phyloP scores from a whole-genome alignment of 2,329 filamentous ascomycete species.

The Podosphaera xanthii region DNA sequence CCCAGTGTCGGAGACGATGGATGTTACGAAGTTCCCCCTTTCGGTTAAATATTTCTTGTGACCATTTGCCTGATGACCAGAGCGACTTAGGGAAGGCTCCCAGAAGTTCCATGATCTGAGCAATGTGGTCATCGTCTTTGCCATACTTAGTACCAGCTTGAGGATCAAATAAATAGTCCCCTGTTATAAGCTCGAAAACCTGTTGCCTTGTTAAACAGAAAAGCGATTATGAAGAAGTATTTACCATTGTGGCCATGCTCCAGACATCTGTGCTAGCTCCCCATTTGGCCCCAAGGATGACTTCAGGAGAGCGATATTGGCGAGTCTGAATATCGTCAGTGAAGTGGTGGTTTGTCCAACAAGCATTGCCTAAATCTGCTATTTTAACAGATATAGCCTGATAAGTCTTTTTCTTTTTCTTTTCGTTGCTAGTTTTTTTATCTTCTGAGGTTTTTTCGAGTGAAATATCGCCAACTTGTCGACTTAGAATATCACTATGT shows the following conservation, averaged over 20 bases:
- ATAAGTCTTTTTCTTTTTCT: conserved; percentile 24
- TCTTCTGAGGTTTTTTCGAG: conserved; percentile 58
- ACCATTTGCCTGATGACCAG: conserved; percentile 87
- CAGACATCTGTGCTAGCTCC: conserved; percentile 97
- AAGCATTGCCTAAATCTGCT: conserved; percentile 91
- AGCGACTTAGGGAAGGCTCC: conserved; percentile 83
- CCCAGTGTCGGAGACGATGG: conserved; percentile 88
- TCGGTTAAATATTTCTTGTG: conserved; percentile 94
- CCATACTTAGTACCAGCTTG: conserved; percentile 98
- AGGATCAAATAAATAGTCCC: conserved; percentile 94
- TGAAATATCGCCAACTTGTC: conserved; percentile 85
- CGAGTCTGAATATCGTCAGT: conserved; percentile 98
- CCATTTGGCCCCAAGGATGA: conserved; percentile 93
- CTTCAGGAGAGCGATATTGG: conserved; percentile 91
- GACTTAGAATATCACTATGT: conserved; percentile 60
- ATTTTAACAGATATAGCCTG: conserved; percentile 85
- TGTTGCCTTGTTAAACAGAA: conserved; percentile 17
- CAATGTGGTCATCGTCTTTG: conserved; percentile 98
- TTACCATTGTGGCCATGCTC: conserved; percentile 98
- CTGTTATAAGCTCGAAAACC: conserved; percentile 94
- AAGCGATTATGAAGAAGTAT: conserved; percentile 12
- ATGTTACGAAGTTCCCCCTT: conserved; percentile 96
- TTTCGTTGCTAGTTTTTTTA: conserved; percentile 36
- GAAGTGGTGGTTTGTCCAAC: conserved; percentile 97
- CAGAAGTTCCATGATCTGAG: conserved; percentile 92